Evolutionary conservation across 345 rosid species (phyloP), one percentile per base, ranked within the genome.

Genomic region (Salix koriyanagi): DNA sequence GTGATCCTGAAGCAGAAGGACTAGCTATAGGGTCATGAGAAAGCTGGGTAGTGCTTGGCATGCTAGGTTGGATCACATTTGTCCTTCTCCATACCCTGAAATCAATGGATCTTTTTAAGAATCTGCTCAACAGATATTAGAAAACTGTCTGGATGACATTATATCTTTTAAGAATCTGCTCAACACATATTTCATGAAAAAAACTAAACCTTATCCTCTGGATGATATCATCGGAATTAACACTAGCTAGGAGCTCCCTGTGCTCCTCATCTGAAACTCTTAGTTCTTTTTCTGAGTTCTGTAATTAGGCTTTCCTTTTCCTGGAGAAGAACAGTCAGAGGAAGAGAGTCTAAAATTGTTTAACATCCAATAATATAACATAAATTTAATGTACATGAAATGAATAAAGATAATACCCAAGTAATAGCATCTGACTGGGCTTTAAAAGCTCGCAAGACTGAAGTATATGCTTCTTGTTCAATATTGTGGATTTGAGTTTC

Each of bases 261-360:
- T 96, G 98, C 86, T 94, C 97, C 85, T 94, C 96, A 83, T 94
- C 99, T 80, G 98, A 92, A 67, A 96, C 98, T 82, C 97, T 85
- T 77, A 96, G 85, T 84, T 96, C 99, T 84, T 89, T 89, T 92
- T 81, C 99, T 88, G 46, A 96, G 97, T 85, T 96, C 97, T 23
- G 99, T 92, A 78, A 96, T 94, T 82, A 96, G 83, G 83, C 96
- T 85, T 82, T 96, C 98, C 79, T 96, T 92, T 81, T 92, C 99
- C 99, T 94, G 89, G 79, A 79, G n/a, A 39, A 75, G 15, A 75
- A 41, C 54, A 60, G 3, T 7, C 26, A 65, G 25, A 23, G 64
- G 4, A 58, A 58, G 34, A 44, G 62, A 23, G 14, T 26, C 36
- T 58, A 67, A 70, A 78, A 34, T 10, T 28, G 16, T 39, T 2